These are phyloP conservation scores for Sicyos baderoa DNA, from an alignment of 306 rosid genomes.

Conservation along the genomic window DNA sequence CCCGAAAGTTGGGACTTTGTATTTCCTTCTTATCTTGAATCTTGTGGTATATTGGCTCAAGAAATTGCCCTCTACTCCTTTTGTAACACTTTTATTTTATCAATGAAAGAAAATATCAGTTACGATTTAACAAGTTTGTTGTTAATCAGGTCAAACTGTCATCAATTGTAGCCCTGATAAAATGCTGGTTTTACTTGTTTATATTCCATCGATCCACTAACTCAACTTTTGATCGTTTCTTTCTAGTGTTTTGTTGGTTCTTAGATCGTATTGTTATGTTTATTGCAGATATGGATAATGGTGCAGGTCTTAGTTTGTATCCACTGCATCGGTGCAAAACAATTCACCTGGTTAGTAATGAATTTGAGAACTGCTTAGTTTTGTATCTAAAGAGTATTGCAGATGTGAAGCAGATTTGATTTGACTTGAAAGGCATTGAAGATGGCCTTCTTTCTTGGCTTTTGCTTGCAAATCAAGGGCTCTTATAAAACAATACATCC, in stretches of 20 bases:
- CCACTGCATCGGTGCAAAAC: conserved; percentile 48
- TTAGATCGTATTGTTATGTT: not conserved
- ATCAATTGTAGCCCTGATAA: not conserved
- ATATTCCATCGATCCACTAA: not conserved
- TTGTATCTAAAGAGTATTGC: conserved; percentile 18
- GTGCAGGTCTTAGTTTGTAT: conserved; percentile 33
- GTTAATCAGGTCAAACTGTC: not conserved
- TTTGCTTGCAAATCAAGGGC: conserved; percentile 26
- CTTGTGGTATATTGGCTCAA: too few species aligned
- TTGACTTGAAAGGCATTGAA: conserved; percentile 30
- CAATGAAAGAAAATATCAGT: not conserved
- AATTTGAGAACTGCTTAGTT: conserved; percentile 8
- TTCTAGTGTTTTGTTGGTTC: not conserved
- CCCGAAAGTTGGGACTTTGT: too few species aligned
- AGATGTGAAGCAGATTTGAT: conserved; percentile 25
- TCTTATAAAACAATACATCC: conserved; percentile 36
- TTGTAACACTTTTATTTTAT: too few species aligned
- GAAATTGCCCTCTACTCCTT: too few species aligned
- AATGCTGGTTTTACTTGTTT: not conserved
- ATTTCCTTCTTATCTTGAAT: too few species aligned
- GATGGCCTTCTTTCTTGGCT: conserved; percentile 25
- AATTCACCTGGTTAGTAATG: conserved; percentile 42
- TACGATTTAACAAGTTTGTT: not conserved
- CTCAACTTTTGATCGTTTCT: not conserved
- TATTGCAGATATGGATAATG: conserved; percentile 46